These are phyloP conservation scores for Xylona heveae DNA, from an alignment of 495 filamentous ascomycete genomes.

Conservation along the genomic window DNA sequence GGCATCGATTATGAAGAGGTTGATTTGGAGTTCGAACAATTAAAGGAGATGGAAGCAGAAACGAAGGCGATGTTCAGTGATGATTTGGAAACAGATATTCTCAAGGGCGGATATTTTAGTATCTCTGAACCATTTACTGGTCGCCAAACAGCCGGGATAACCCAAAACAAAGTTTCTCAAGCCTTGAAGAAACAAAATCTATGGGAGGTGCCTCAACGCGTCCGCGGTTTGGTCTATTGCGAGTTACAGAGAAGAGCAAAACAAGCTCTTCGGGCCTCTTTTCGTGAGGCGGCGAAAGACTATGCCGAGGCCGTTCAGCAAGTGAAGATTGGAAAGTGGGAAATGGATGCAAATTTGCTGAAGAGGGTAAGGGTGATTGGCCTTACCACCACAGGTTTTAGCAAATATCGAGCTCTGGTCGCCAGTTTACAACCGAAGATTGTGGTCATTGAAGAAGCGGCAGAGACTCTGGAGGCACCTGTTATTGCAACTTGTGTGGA, in stretches of 20 bases:
- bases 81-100: conserved; percentile 29
- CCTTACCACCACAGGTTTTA: conserved; percentile 68
- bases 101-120: conserved; percentile 25
- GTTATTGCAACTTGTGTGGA: conserved; percentile 42
- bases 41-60: conserved; percentile 45
- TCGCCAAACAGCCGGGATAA: conserved; percentile 7
- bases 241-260: conserved; percentile 26
- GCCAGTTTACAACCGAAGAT: conserved; percentile 44
- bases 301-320: conserved; percentile 22
- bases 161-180: conserved; percentile 12
- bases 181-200: conserved; percentile 24
- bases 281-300: conserved; percentile 19
- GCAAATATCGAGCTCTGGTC: conserved; percentile 62
- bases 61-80: conserved; percentile 16
- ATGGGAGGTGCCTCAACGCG: conserved; percentile 28
- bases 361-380: conserved; percentile 38
- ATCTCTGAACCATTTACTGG: conserved; percentile 27
- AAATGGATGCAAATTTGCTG: conserved; percentile 28
- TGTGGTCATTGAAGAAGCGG: conserved; percentile 57
- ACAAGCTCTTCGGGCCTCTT: conserved; percentile 15
- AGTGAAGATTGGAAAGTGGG: conserved; percentile 30
- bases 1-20: conserved; percentile 34
- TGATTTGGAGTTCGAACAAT: conserved; percentile 42
- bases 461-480: conserved; percentile 46
- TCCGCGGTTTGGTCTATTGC: conserved; percentile 38